Percentiles rank a stretch among this genome's conserved stretches.
These are phyloP conservation scores for Bolboschoenus planiculmis DNA, from an alignment of 176 grass and related monocot species.

Conservation along the genomic window DNA sequence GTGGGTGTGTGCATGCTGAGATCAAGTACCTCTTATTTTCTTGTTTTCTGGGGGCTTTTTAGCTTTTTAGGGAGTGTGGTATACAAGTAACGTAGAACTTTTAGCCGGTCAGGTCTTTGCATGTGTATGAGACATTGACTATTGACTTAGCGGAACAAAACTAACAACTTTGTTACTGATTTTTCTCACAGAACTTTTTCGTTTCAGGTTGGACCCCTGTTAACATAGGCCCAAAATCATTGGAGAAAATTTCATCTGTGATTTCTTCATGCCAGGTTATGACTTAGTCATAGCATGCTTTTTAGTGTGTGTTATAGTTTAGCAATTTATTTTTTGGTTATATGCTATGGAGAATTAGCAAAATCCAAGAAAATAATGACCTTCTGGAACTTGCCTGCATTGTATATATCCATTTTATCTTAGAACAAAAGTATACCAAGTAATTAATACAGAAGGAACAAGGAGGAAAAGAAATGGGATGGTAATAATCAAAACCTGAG, in stretches of 20 bases:
- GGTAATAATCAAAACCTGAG: not conserved
- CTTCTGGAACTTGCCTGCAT: not conserved
- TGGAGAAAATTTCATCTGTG: conserved; percentile 57
- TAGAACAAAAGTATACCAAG: not conserved
- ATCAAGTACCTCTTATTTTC: too few relatives aligned
- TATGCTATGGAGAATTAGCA: not conserved
- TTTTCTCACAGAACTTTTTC: not conserved
- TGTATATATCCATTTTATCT: conserved; percentile 1
- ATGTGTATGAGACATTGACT: not conserved
- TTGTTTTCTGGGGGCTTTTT: not conserved
- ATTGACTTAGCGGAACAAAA: not conserved
- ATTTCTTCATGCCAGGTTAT: conserved; percentile 63
- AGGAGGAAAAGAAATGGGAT: not conserved
- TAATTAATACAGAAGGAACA: conserved; percentile 6
- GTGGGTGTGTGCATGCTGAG: not conserved
- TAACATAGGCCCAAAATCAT: conserved; percentile 79
- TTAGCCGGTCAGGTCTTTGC: not conserved
- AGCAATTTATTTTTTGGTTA: not conserved
- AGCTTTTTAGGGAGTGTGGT: not conserved
- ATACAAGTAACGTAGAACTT: not conserved
- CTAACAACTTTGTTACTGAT: not conserved
- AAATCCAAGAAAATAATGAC: not conserved
- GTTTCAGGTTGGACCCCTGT: conserved; percentile 63
- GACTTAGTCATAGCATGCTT: conserved; percentile 3
- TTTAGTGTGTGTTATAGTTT: not conserved